Evolutionary conservation across 2,329 filamentous ascomycete genomes (phyloP).

Genomic region (Exophiala lecanii-corni): DNA sequence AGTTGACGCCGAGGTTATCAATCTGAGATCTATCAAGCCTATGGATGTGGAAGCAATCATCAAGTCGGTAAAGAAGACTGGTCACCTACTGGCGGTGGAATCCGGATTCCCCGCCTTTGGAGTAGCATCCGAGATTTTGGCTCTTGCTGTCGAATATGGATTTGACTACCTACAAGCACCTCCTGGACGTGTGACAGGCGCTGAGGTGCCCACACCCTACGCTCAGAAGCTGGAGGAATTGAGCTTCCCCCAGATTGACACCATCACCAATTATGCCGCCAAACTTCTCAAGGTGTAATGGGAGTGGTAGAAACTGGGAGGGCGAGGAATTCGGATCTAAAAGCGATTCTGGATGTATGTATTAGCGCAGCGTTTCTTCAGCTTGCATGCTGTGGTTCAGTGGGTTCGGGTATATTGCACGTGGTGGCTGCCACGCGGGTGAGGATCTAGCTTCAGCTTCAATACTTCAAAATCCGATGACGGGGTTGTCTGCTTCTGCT

Average conservation of each 20-base stretch:
- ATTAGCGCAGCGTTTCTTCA: constrained; percentile 23
- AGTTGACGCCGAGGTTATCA: constrained; percentile 93
- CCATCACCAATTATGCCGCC: constrained; percentile 82
- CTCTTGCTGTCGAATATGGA: constrained; percentile 92
- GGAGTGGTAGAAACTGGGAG: constrained; percentile 1
- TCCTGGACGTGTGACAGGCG: constrained; percentile 88
- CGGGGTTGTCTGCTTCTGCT: not conserved
- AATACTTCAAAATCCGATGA: not conserved
- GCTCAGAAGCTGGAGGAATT: constrained; percentile 89
- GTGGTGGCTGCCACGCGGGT: constrained; percentile 14
- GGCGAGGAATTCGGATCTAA: constrained; percentile 2
- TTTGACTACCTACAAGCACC: constrained; percentile 97
- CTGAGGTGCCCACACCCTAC: constrained; percentile 95
- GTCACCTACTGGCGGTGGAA: constrained; percentile 84
- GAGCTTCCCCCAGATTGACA: constrained; percentile 83
- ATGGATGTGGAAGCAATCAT: constrained; percentile 92
- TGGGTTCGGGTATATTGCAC: constrained; percentile 8
- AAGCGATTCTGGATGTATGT: constrained; percentile 21
- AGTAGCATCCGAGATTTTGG: constrained; percentile 87
- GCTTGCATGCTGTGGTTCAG: constrained; percentile 11
- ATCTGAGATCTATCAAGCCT: constrained; percentile 95
- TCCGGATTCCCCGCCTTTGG: constrained; percentile 95
- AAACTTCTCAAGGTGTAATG: constrained; percentile 78
- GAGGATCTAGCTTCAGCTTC: constrained; percentile 14
- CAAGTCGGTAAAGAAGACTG: constrained; percentile 98